Evolutionary conservation across 495 filamentous ascomycete species (phyloP).

Genomic region (Delitschia confertaspora): DNA sequence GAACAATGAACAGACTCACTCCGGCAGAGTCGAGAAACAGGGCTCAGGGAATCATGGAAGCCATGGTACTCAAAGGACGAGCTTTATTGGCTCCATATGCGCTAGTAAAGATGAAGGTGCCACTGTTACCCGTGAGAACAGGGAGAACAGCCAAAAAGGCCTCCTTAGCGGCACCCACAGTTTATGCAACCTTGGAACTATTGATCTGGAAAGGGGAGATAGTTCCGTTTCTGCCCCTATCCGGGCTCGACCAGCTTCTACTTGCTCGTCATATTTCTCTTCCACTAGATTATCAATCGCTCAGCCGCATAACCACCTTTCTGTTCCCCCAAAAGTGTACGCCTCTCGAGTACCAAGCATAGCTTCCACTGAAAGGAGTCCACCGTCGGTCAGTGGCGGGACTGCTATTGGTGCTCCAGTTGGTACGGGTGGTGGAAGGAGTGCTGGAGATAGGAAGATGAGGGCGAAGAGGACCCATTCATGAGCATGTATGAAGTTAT

Average conservation of each 20-base stretch:
- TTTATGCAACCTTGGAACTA: neutral
- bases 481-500: neutral
- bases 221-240: neutral
- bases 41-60: neutral
- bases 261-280: neutral
- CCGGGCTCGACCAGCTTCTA: neutral
- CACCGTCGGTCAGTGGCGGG: no score
- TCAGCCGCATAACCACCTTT: neutral
- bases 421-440: conserved; percentile 14
- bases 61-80: conserved; percentile 1
- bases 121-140: conserved; percentile 2
- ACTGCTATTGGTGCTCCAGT: no score
- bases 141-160: conserved; percentile 9
- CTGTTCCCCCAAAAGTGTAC: neutral
- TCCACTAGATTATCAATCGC: neutral
- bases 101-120: neutral
- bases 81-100: conserved; percentile 19
- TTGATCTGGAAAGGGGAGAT: conserved; percentile 6
- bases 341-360: neutral
- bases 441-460: conserved; percentile 22
- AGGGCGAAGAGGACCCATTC: conserved; percentile 16
- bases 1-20: neutral
- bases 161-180: conserved; percentile 3
- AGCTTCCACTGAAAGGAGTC: neutral
- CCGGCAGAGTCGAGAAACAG: conserved; percentile 6